Base-by-base conservation (phyloP, 176 grass and related monocot genomes). In the Bolboschoenus planiculmis region DNA sequence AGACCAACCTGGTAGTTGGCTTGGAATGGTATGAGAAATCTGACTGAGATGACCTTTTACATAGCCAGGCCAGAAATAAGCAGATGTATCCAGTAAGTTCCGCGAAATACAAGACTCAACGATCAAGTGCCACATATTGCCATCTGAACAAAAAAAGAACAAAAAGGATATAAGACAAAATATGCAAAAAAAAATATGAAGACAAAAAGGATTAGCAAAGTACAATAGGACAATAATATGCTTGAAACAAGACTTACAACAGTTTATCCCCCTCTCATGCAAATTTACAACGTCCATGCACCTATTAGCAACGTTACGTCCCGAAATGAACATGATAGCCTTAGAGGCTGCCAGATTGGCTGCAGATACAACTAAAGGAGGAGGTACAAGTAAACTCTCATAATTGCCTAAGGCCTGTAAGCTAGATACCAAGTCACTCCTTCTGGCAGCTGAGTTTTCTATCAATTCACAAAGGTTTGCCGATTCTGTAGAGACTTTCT, bases 31-130 rank as follows among this genome's bases (percentile, higher is more conserved):
- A 88, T 85, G 88, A 88, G 88, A 87, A 60, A 79, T 68, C 34
- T 93, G 87, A 83, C 84, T 90, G 65, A 44, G 80, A 80, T 74
- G 90, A 85, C 80, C 79, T 87, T 75, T 90, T 67, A 94, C 90
- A 85, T 94, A 97, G 72, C 95, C 90, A 83, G 88, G 90, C 95
- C 92, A 94, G 78, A 75, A 94, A 58, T 97, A 97, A 64, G 87
- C 88, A 86, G 95, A 94, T 21, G 95, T 88, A 47, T 97, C 95
- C 87, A 97, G 85, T 64, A 94, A 94, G 37, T 88, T 90, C 40
- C 95, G 84, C 67, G 95, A 97, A 73, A 97, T 97, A 87, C 95
- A 97, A 59, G 90, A 93, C 84, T 97, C 95, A 33, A 97, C 88
- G 85, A 94, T 97, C 84, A 97, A 91, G 88, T 97, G 95, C 15